Conservation (phyloP, 345 rosid species). For the Mercurialis annua region DNA sequence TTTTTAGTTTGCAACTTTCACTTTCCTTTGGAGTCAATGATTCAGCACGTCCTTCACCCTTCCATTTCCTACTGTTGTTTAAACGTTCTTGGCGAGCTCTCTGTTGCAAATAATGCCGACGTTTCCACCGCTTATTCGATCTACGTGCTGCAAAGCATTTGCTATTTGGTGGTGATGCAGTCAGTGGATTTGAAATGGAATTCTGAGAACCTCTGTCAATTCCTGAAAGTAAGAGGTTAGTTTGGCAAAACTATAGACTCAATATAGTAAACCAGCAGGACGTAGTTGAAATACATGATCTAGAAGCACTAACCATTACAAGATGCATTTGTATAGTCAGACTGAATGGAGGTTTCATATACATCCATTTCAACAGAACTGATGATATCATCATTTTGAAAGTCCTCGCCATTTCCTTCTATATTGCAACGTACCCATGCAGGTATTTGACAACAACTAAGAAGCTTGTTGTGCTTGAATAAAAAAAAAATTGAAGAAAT, state of each 20-base stretch:
- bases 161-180: slow-evolving; percentile 48
- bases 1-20: slow-evolving; percentile 29
- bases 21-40: slow-evolving; percentile 34
- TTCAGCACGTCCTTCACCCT: slow-evolving; percentile 60
- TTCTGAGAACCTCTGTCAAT: slow-evolving; percentile 49
- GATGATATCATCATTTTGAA: slow-evolving; percentile 44
- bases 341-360: slow-evolving; percentile 44
- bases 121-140: slow-evolving; percentile 88
- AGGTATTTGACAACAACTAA: slow-evolving; percentile 63
- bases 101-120: slow-evolving; percentile 71
- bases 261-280: neutral
- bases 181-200: slow-evolving; percentile 36
- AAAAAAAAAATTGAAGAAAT: slow-evolving; percentile 13
- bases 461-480: slow-evolving; percentile 73
- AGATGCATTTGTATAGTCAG: slow-evolving; percentile 30
- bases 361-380: slow-evolving; percentile 90
- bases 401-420: slow-evolving; percentile 58
- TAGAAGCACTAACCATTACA: slow-evolving; percentile 44
- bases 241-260: neutral
- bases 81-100: slow-evolving; percentile 89
- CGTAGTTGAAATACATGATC: neutral
- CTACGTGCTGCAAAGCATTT: slow-evolving; percentile 56
- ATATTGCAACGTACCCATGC: slow-evolving; percentile 81
- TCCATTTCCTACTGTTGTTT: slow-evolving; percentile 91
- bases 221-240: slow-evolving; percentile 14